phyloP scores from a whole-genome alignment of 164 flowering plant genomes.

The Cinnamomum chago region DNA sequence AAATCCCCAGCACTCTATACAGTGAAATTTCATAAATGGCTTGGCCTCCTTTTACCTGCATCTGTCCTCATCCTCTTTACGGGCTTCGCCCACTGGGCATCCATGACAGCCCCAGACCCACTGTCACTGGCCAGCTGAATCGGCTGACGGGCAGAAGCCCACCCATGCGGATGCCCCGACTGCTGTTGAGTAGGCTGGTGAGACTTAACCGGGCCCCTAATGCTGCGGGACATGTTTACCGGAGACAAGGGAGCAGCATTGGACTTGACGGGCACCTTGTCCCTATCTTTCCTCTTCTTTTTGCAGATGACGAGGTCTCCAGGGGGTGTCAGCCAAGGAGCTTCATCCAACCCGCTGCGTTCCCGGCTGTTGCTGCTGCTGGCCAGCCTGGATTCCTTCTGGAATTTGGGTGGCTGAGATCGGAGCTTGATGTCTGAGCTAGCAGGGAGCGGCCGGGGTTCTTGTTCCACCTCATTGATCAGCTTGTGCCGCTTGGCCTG shows the following conservation, averaged over 20 bases:
- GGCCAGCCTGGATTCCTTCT: slow-evolving; percentile 57
- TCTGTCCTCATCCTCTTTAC: slow-evolving; percentile 93
- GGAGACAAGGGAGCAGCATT: slow-evolving; percentile 70
- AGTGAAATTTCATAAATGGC: slow-evolving; percentile 55
- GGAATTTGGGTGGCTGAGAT: slow-evolving; percentile 28
- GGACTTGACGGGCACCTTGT: slow-evolving; percentile 49
- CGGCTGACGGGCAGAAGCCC: slow-evolving; percentile 41
- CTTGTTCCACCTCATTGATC: slow-evolving; percentile 53
- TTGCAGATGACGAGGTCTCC: slow-evolving; percentile 95
- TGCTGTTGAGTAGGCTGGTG: slow-evolving; percentile 34
- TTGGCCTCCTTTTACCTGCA: slow-evolving; percentile 83
- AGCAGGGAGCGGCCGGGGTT: slow-evolving; percentile 23
- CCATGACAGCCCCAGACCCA: slow-evolving; percentile 28
- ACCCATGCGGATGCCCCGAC: slow-evolving; percentile 34
- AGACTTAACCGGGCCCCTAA: slow-evolving; percentile 22
- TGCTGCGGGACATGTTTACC: slow-evolving; percentile 32
- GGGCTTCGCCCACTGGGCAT: slow-evolving; percentile 77
- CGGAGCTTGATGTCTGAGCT: slow-evolving; percentile 41
- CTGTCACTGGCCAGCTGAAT: slow-evolving; percentile 36
- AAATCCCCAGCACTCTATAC: slow-evolving; percentile 15
- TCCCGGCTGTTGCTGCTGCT: slow-evolving; percentile 42
- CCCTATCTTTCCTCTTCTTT: slow-evolving; percentile 94
- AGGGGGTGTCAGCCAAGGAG: slow-evolving; percentile 66
- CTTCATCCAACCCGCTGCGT: slow-evolving; percentile 41
- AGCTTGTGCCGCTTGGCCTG: slow-evolving; percentile 56